Evolutionary conservation across 129 eudicot genomes (phyloP).

Genomic region (Scalesia atractyloides): DNA sequence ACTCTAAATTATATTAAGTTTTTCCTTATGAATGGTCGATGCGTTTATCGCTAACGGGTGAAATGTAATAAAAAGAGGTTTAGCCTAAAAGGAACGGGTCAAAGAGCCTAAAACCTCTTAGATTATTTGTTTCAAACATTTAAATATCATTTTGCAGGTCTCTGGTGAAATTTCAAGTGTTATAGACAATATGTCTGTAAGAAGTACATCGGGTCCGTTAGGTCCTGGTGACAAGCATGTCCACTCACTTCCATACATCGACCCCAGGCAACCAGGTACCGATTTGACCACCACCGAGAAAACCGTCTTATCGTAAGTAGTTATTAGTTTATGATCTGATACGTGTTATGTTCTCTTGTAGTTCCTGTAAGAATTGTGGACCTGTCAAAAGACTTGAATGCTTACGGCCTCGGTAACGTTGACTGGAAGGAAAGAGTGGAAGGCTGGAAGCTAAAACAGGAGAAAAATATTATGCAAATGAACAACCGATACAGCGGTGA

Average conservation of each 20-base stretch:
- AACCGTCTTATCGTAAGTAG: not conserved
- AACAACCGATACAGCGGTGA: conserved; percentile 54
- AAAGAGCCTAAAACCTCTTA: not conserved
- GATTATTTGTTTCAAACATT: not conserved
- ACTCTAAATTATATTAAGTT: not conserved
- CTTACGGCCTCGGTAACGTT: conserved; percentile 79
- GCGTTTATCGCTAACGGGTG: not conserved
- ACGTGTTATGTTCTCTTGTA: conserved; percentile 32
- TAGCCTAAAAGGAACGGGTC: not conserved
- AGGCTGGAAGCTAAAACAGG: conserved; percentile 64
- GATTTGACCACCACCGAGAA: no score
- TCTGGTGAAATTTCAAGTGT: conserved; percentile 85
- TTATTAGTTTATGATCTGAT: conserved; percentile 7
- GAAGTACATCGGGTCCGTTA: conserved; percentile 89
- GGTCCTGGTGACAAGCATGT: conserved; percentile 74
- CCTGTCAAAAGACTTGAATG: conserved; percentile 70
- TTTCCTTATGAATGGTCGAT: not conserved
- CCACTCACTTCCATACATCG: conserved; percentile 74
- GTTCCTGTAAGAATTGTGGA: conserved; percentile 86
- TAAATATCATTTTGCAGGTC: conserved; percentile 38
- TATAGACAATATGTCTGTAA: conserved; percentile 67
- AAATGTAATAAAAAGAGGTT: no score
- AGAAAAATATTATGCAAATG: conserved; percentile 65
- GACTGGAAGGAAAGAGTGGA: conserved; percentile 65
- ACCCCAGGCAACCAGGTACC: conserved; percentile 86